Conservation (phyloP, 441 rosid species). For the Jatropha multifida region DNA sequence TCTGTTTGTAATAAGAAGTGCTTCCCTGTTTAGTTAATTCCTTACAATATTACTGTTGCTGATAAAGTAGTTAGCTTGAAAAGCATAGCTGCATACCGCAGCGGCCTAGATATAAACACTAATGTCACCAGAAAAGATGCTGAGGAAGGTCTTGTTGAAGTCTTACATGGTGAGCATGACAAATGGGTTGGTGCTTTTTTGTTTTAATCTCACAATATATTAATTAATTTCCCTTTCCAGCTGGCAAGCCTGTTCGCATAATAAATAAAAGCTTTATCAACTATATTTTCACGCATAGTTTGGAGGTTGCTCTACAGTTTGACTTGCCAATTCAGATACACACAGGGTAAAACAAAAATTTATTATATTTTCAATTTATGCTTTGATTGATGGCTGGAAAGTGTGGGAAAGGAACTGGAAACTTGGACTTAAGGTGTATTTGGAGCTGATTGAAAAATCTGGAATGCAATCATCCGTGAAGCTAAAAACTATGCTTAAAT, state of each 20-base stretch:
- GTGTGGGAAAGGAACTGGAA: not conserved
- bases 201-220: slow-evolving; percentile 14
- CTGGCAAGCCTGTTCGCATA: slow-evolving; percentile 65
- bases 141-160: slow-evolving; percentile 71
- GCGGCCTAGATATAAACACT: slow-evolving; percentile 80
- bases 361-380: slow-evolving; percentile 15
- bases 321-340: slow-evolving; percentile 95
- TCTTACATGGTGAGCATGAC: slow-evolving; percentile 49
- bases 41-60: slow-evolving; percentile 63
- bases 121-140: slow-evolving; percentile 57
- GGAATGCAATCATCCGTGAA: not conserved
- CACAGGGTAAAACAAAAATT: slow-evolving; percentile 66
- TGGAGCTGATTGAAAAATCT: slow-evolving; percentile 8
- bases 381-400: slow-evolving; percentile 13
- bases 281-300: slow-evolving; percentile 61
- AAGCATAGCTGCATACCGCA: slow-evolving; percentile 91
- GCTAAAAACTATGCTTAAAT: not conserved
- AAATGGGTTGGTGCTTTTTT: slow-evolving; percentile 21
- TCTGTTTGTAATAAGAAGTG: slow-evolving; percentile 6
- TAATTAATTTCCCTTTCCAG: slow-evolving; percentile 47
- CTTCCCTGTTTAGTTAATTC: slow-evolving; percentile 29
- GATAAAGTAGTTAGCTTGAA: slow-evolving; percentile 67
- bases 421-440: slow-evolving; percentile 8
- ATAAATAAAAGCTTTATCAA: slow-evolving; percentile 73
- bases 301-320: slow-evolving; percentile 57